phyloP scores from a whole-genome alignment of 2,329 filamentous ascomycete genomes.

The Curvularia verruculosa region DNA sequence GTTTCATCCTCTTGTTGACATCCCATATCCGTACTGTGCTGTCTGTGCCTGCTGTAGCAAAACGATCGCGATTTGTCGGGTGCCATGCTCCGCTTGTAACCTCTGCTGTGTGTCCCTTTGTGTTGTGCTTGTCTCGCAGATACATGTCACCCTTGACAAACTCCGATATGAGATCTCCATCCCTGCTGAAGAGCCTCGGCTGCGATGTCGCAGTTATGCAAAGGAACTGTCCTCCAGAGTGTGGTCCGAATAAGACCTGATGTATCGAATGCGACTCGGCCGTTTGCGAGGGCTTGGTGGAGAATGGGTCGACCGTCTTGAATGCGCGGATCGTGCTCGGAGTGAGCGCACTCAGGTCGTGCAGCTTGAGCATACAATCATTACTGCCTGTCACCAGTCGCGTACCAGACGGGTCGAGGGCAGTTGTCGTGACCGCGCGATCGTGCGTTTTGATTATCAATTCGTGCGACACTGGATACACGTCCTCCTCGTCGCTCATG shows the following conservation, averaged over 20 bases:
- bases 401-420: slow-evolving; percentile 83
- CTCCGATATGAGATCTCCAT: slow-evolving; percentile 83
- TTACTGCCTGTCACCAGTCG: slow-evolving; percentile 88
- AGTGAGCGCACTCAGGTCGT: slow-evolving; percentile 96
- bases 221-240: slow-evolving; percentile 79
- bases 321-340: slow-evolving; percentile 93
- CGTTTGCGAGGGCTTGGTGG: slow-evolving; percentile 71
- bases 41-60: slow-evolving; percentile 90
- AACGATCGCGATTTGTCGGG: slow-evolving; percentile 81
- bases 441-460: slow-evolving; percentile 92
- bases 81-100: slow-evolving; percentile 90
- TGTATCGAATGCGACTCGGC: slow-evolving; percentile 89
- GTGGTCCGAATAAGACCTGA: slow-evolving; percentile 83
- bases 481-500: slow-evolving; percentile 74
- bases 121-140: slow-evolving; percentile 94
- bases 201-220: slow-evolving; percentile 89
- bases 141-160: slow-evolving; percentile 99
- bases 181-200: slow-evolving; percentile 84
- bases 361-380: slow-evolving; percentile 89
- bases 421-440: slow-evolving; percentile 80
- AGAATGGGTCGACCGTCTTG: slow-evolving; percentile 86
- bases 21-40: slow-evolving; percentile 98
- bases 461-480: slow-evolving; percentile 92
- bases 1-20: slow-evolving; percentile 84
- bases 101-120: slow-evolving; percentile 94